These are phyloP conservation scores for Tetrahymena borealis DNA, from an alignment of 73 alveolate genomes.

Conservation along the genomic window DNA sequence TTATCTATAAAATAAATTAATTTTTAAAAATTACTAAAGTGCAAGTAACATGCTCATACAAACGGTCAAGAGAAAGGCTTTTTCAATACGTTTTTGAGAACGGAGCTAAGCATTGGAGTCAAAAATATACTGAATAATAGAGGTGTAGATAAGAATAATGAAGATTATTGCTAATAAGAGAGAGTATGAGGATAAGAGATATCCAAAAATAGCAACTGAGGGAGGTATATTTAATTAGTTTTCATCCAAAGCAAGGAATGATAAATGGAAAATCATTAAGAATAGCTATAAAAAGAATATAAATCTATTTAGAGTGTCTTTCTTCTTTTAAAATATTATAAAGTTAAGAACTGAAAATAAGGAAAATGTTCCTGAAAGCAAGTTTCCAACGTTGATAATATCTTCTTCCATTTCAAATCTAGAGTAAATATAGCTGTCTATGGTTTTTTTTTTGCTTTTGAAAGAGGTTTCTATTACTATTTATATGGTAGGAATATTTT, in stretches of 20 bases:
- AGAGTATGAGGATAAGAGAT: not conserved
- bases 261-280: not conserved
- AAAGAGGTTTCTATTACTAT: too few species aligned
- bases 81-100: not conserved
- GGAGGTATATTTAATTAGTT: not conserved
- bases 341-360: not conserved
- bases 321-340: not conserved
- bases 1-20: not conserved
- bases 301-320: not conserved
- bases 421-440: too few species aligned
- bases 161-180: not conserved
- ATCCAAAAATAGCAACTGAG: not conserved
- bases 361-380: not conserved
- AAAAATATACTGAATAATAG: not conserved
- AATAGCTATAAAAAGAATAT: not conserved
- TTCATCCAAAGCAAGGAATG: not conserved
- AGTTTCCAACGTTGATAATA: not conserved
- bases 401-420: not conserved
- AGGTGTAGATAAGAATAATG: not conserved
- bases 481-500: too few species aligned
- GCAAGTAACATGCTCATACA: not conserved
- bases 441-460: too few species aligned
- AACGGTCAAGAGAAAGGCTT: not conserved
- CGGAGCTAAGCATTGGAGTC: not conserved
- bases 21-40: not conserved